Conservation (phyloP, 177 flowering plant genomes). For the Vitis hybrid region DNA sequence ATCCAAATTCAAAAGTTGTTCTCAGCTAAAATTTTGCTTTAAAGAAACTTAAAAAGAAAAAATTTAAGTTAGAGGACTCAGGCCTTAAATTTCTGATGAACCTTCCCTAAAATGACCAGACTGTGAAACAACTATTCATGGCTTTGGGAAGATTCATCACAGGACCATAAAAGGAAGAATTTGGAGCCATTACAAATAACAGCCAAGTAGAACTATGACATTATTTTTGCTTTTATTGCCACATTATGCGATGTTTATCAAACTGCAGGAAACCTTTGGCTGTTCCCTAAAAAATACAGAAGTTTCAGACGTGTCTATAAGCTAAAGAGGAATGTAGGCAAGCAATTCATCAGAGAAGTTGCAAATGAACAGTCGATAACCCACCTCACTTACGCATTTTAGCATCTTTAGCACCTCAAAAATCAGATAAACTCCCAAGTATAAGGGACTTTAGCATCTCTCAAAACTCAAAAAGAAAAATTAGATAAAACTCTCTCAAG, state of each 20-base stretch:
- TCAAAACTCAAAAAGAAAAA: background rate
- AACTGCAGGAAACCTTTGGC: background rate
- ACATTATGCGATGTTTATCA: too few species aligned
- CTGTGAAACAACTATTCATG: too few species aligned
- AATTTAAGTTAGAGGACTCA: too few species aligned
- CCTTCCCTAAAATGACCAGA: too few species aligned
- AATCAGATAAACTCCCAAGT: slow-evolving; percentile 1
- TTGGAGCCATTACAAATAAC: background rate
- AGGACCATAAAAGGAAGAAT: too few species aligned
- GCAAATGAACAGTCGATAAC: background rate
- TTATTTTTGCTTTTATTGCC: background rate
- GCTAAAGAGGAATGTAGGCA: background rate
- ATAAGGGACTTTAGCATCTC: background rate
- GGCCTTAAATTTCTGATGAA: too few species aligned
- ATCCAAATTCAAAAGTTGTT: too few species aligned
- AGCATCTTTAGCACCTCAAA: slow-evolving; percentile 6
- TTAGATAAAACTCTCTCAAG: too few species aligned
- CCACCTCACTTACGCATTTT: slow-evolving; percentile 1
- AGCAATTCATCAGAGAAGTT: background rate
- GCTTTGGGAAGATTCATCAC: too few species aligned
- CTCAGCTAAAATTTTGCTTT: too few species aligned
- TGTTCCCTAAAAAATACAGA: background rate
- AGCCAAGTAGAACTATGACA: background rate
- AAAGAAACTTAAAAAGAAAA: too few species aligned
- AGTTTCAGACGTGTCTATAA: background rate